A percentile compares a stretch with the other conserved stretches of the same genome.
Evolutionary conservation across 345 rosid species (phyloP).

Genomic region (Conringia planisiliqua): DNA sequence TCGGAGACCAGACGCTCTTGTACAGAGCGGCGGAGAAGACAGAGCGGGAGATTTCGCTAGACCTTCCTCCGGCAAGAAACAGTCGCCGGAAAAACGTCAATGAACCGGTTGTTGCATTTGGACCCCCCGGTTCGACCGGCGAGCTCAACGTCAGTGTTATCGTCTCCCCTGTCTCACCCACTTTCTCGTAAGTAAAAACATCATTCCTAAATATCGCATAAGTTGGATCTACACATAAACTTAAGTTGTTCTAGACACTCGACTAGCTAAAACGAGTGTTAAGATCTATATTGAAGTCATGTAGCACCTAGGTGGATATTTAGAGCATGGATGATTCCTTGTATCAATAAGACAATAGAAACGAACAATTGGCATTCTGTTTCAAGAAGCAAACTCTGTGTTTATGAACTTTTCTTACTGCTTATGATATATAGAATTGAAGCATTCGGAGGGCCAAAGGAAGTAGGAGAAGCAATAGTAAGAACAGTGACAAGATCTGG

Average conservation of each 20-base stretch:
- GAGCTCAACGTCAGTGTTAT: slow-evolving; percentile 93
- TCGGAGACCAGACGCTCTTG: slow-evolving; percentile 71
- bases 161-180: slow-evolving; percentile 65
- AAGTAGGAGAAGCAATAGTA: slow-evolving; percentile 77
- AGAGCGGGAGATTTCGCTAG: slow-evolving; percentile 65
- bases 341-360: background rate
- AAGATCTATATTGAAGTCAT: background rate
- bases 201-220: too few species aligned
- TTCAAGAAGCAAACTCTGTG: background rate
- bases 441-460: slow-evolving; percentile 77
- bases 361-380: background rate
- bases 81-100: slow-evolving; percentile 44
- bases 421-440: slow-evolving; percentile 49
- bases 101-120: slow-evolving; percentile 81
- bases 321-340: background rate
- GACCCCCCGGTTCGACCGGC: slow-evolving; percentile 82
- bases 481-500: slow-evolving; percentile 52
- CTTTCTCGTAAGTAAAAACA: slow-evolving; percentile 66
- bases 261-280: too few species aligned
- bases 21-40: slow-evolving; percentile 65
- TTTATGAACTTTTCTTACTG: background rate
- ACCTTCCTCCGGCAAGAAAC: slow-evolving; percentile 60
- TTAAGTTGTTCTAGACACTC: background rate
- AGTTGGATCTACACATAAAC: too few species aligned
- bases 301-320: background rate